These are phyloP conservation scores for Marchantia paleacea DNA, from an alignment of 225 moss, liverwort and hornwort genomes.

Conservation along the genomic window DNA sequence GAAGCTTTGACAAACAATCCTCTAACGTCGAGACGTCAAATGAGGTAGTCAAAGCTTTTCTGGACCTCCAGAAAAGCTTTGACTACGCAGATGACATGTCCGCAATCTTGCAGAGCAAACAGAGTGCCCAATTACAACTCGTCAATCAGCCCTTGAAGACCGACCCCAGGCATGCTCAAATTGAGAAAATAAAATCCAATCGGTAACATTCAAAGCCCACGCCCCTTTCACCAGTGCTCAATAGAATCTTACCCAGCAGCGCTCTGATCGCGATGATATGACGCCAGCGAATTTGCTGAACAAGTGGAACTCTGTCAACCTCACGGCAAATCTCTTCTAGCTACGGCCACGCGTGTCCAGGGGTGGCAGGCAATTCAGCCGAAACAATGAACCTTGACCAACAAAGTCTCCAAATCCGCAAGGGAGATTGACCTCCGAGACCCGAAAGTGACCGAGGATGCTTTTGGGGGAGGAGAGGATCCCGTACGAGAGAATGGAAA, in stretches of 20 bases:
- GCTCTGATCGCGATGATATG: not conserved
- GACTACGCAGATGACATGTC: no score
- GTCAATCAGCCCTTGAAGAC: not conserved
- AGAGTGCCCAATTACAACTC: not conserved
- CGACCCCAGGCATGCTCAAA: not conserved
- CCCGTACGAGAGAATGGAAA: not conserved
- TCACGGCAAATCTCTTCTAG: not conserved
- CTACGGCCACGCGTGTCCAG: not conserved
- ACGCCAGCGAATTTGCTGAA: not conserved
- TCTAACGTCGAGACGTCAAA: not conserved
- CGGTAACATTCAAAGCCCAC: not conserved
- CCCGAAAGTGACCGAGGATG: not conserved
- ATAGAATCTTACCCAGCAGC: not conserved
- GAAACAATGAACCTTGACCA: not conserved
- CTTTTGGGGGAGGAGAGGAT: not conserved
- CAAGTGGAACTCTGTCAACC: constrained; percentile 4
- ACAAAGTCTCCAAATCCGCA: not conserved
- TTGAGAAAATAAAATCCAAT: not conserved
- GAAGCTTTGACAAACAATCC: no score
- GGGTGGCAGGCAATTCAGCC: not conserved
- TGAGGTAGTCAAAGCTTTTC: not conserved
- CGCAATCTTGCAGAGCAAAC: not conserved
- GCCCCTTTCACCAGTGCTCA: not conserved
- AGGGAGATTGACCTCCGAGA: not conserved
- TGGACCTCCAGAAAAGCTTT: not conserved